Evolutionary conservation across 2,329 filamentous ascomycete species (phyloP).

Genomic region (Grosmannia serpens): DNA sequence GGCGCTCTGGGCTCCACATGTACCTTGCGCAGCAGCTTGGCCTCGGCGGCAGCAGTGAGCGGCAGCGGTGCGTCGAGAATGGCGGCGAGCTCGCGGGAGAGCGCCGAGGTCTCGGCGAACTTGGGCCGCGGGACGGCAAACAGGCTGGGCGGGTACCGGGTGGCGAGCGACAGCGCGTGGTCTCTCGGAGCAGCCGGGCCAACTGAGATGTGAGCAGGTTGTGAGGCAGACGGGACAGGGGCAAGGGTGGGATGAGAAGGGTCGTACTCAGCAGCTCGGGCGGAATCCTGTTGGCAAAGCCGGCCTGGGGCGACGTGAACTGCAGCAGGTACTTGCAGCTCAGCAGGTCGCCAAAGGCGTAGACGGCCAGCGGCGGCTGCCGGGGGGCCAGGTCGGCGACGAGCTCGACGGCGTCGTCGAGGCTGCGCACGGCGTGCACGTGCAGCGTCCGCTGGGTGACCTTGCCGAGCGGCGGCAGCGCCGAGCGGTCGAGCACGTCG

Average conservation of each 20-base stretch:
- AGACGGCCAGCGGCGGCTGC: constrained; percentile 10
- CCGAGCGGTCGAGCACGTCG: constrained; percentile 16
- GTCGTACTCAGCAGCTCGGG: constrained; percentile 31
- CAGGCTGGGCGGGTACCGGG: background rate
- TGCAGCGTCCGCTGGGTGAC: background rate
- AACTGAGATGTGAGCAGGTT: constrained; percentile 10
- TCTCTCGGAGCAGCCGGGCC: constrained; percentile 23
- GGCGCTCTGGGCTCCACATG: background rate
- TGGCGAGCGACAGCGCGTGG: background rate
- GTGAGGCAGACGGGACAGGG: background rate
- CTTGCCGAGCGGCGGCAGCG: background rate
- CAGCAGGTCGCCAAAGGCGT: constrained; percentile 14
- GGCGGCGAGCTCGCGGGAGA: background rate
- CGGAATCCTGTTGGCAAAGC: constrained; percentile 48
- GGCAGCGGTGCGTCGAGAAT: background rate
- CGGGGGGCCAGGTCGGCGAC: background rate
- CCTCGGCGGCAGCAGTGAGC: background rate
- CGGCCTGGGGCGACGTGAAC: constrained; percentile 36
- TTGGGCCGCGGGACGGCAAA: background rate
- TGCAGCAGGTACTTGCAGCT: constrained; percentile 47
- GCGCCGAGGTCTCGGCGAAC: background rate
- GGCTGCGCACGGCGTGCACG: constrained; percentile 3
- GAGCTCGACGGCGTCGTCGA: constrained; percentile 6
- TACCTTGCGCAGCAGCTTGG: background rate
- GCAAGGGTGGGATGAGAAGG: no score